Base-by-base conservation (phyloP, 106 monocot species). In the Narthecium ossifragum region DNA sequence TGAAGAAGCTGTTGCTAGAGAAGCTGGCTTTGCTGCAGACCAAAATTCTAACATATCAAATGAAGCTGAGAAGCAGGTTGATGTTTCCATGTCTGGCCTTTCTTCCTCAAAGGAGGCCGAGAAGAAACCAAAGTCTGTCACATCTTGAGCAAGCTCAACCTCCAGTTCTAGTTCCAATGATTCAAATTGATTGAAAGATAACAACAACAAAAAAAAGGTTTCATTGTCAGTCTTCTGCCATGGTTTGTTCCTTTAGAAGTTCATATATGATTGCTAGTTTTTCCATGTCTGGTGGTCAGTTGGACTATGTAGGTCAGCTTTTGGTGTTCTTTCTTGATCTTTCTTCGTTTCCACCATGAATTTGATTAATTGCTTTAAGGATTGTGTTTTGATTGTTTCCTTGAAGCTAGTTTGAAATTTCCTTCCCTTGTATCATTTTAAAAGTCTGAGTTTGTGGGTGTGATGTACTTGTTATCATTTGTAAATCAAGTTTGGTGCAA, bases 141-240 rank as follows among this genome's bases (percentile, higher is more conserved):
- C n/a, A n/a, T n/a, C n/a, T n/a, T 12, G 26, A 6, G 60, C 62
- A n/a, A 71, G 43, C 29, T 55, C 36, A 8, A 68, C 41, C 32
- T 54, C 69, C 22, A 63, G 74, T 53, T 74, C 74, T 11, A 67
- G 66, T 34, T 74, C 67, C 7, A 76, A 59, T 65, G 70, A 64
- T 70, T 70, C 70, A 27, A 43, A 58, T 47, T 69, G 57, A 69
- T 31, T 21, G 6, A 28, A 53, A 53, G 21, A 27, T 25, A 9
- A 43, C 1, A 4, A 56, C 1, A 7, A 41, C 1, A 22, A 57
- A 32, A 34, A 13, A 10, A 10, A 14, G 26, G 26, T 3, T 1
- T 34, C 34, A 9, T 36, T 33, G 25, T 32, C 4, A 21, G 6
- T 34, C 27, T 60, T 60, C 40, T 18, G 5, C 2, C 6, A 7